These are phyloP conservation scores for Chalciporus sp. DNA, from an alignment of 1,284 basidiomycete species.

Conservation along the genomic window DNA sequence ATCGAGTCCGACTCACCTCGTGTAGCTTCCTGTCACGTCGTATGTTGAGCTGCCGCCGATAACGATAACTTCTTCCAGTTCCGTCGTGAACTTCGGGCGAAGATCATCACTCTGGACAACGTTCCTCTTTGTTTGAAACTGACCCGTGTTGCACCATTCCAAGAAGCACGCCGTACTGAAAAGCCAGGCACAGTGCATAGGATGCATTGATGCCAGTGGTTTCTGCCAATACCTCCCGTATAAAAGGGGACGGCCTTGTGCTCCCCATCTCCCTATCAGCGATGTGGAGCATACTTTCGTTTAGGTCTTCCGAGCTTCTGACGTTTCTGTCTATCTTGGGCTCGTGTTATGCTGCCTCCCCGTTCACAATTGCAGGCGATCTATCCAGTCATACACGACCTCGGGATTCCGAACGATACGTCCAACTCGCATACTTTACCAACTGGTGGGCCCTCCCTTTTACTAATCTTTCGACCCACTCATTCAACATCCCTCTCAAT, in stretches of 20 bases:
- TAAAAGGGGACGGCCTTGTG: slow-evolving; percentile 17
- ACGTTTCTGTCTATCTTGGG: slow-evolving; percentile 12
- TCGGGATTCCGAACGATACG: slow-evolving; percentile 52
- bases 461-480: background rate
- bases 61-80: slow-evolving; percentile 10
- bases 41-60: slow-evolving; percentile 3
- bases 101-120: slow-evolving; percentile 6
- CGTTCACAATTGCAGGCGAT: slow-evolving; percentile 4
- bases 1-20: slow-evolving; percentile 12
- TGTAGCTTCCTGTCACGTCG: slow-evolving; percentile 12
- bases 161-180: slow-evolving; percentile 6
- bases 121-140: slow-evolving; percentile 11
- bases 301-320: slow-evolving; percentile 10
- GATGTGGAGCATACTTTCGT: slow-evolving; percentile 3
- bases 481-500: slow-evolving; percentile 9
- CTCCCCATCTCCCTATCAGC: background rate
- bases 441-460: slow-evolving; percentile 49
- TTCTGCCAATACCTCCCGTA: slow-evolving; percentile 1
- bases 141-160: slow-evolving; percentile 19
- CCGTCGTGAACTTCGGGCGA: slow-evolving; percentile 9
- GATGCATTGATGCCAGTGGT: slow-evolving; percentile 9
- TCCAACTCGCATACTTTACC: slow-evolving; percentile 65
- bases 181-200: slow-evolving; percentile 16
- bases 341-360: slow-evolving; percentile 12
- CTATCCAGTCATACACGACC: slow-evolving; percentile 39